phyloP scores from a whole-genome alignment of 2,329 filamentous ascomycete species.

The Ophiosphaerella herpotricha region DNA sequence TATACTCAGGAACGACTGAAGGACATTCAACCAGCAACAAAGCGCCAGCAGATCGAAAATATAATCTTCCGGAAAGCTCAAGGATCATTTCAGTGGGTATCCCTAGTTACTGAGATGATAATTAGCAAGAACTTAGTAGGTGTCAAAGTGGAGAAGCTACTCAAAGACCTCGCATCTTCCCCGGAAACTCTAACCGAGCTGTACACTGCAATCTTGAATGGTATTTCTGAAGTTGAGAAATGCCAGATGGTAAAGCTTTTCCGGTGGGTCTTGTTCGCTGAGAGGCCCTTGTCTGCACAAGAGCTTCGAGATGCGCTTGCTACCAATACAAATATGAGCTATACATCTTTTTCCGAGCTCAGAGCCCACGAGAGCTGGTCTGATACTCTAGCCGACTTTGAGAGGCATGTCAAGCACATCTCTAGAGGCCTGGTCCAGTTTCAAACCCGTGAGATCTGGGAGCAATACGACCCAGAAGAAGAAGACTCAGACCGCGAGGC shows the following conservation, averaged over 20 bases:
- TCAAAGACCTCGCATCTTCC: not conserved
- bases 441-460: not conserved
- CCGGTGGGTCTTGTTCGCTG: conserved; percentile 12
- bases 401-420: too few relatives aligned
- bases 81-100: not conserved
- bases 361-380: too few relatives aligned
- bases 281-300: conserved; percentile 11
- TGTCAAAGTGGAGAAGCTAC: not conserved
- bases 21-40: conserved; percentile 4
- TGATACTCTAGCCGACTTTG: too few relatives aligned
- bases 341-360: too few relatives aligned
- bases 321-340: not conserved
- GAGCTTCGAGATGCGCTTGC: conserved; percentile 18
- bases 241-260: conserved; percentile 9
- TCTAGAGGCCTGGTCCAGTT: too few relatives aligned
- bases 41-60: conserved; percentile 7
- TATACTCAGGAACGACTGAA: conserved; percentile 4
- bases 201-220: conserved; percentile 1
- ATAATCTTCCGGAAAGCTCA: conserved; percentile 7
- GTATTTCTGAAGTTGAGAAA: not conserved
- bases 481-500: conserved; percentile 17
- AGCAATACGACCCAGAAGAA: conserved; percentile 14
- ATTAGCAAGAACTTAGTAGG: conserved; percentile 5
- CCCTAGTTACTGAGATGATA: conserved; percentile 7
- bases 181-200: conserved; percentile 4